Base-by-base conservation (phyloP, 129 eudicot genomes). In the Flaveria brownii region DNA sequence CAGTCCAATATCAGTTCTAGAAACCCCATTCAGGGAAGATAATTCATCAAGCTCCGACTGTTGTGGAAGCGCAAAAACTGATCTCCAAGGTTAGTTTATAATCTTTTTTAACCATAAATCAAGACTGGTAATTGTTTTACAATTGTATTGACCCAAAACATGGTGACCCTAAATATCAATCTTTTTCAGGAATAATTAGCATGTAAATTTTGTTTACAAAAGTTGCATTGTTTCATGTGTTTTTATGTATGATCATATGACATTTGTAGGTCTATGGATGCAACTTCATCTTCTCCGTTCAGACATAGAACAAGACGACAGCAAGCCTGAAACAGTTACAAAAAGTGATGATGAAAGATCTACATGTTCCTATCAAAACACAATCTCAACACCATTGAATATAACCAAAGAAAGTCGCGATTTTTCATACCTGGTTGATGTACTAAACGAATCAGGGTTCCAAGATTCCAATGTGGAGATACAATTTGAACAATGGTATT, bases 361-460 rank as follows among this genome's bases (percentile, higher is more conserved):
- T 41, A 68, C 69, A 64, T 54, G 30, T 39, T 68, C 56, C 12
- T 26, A 54, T 17, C 84, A 84, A 70, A 73, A 70, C 36, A 26
- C 57, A 77, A 75, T 74, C n/a, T 47, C 87, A 16, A 36, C 50
- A 77, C 70, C 50, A 75, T 49, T 68, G 9, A 69, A 68, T 52
- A 73, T 66, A 71, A 41, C 84, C 55, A 73, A 61, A 71, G 93
- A 87, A 78, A 85, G 86, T 30, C 81, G 86, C 33, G 85, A 90
- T 78, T 88, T 82, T 84, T 89, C 93, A 36, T 94, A 94, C 86
- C 41, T 94, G 52, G 82, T 87, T 15, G 97, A 91, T 70, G 88
- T 91, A 70, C 71, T 94, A 22, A 91, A 86, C n/a, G 91, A 85
- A 84, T 86, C 86, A 12, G 86, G 84, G 46, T 70, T 83, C 76